Percentiles rank a stretch among this genome's conserved stretches.
Conservation (phyloP, 495 filamentous ascomycete species). For the Annulohypoxylon moriforme region DNA sequence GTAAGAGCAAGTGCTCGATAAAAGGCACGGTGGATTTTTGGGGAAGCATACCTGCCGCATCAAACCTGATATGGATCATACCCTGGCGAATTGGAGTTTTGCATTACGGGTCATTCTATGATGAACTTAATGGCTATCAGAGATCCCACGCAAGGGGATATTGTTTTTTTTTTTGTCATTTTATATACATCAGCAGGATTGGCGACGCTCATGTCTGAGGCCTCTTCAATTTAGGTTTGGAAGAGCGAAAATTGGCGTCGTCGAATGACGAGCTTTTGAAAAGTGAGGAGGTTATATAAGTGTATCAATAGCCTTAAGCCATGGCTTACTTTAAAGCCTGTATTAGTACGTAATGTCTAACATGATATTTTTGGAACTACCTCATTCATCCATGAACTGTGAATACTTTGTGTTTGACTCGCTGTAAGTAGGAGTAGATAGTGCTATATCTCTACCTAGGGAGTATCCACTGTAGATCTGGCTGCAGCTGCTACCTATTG, state of each 20-base stretch:
- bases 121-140: slow-evolving; percentile 34
- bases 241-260: slow-evolving; percentile 1
- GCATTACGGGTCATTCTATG: slow-evolving; percentile 18
- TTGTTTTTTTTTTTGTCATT: slow-evolving; percentile 11
- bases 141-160: slow-evolving; percentile 9
- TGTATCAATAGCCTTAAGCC: slow-evolving; percentile 32
- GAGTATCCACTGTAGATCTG: too few relatives aligned
- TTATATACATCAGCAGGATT: slow-evolving; percentile 19
- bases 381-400: neutral
- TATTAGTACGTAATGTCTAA: slow-evolving; percentile 42
- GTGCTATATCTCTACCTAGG: too few relatives aligned
- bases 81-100: slow-evolving; percentile 29
- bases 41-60: neutral
- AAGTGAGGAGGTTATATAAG: slow-evolving; percentile 11
- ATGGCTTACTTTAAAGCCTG: slow-evolving; percentile 22
- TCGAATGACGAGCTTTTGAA: slow-evolving; percentile 1
- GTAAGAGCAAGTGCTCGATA: slow-evolving; percentile 37
- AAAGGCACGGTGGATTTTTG: neutral
- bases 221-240: neutral
- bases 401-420: neutral
- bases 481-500: too few relatives aligned
- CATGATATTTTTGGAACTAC: neutral
- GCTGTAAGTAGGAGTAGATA: neutral
- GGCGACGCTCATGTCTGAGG: neutral
- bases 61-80: slow-evolving; percentile 22